Evolutionary conservation across 164 flowering plant species (phyloP).

Genomic region (Macadamia tetraphylla): DNA sequence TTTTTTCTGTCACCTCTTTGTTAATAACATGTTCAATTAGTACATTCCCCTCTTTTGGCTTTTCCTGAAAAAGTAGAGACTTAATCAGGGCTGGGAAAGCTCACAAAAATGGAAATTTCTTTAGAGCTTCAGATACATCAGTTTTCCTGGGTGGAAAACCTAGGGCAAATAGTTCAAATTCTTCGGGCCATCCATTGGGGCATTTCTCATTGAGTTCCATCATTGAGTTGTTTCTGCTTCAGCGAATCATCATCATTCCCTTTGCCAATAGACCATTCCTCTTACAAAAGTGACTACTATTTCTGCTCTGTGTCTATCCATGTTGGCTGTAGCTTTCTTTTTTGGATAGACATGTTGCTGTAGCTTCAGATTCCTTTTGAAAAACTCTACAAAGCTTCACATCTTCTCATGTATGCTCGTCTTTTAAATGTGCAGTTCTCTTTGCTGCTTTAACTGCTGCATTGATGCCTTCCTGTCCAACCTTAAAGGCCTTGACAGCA

Average conservation of each 20-base stretch:
- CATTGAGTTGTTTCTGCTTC: conserved; percentile 53
- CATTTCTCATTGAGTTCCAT: conserved; percentile 55
- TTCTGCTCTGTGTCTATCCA: conserved; percentile 54
- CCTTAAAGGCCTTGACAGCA: conserved; percentile 38
- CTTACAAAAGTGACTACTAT: conserved; percentile 35
- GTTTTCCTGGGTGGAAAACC: conserved; percentile 50
- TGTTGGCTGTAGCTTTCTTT: conserved; percentile 30
- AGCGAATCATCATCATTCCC: conserved; percentile 40
- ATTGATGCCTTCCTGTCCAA: conserved; percentile 41
- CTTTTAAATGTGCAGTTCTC: conserved; percentile 38
- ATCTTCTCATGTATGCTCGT: conserved; percentile 45
- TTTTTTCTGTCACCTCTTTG: conserved; percentile 53
- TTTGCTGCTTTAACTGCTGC: conserved; percentile 47
- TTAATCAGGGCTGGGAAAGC: conserved; percentile 47
- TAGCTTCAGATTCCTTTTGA: conserved; percentile 42
- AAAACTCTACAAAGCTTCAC: conserved; percentile 50
- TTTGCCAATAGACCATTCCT: conserved; percentile 21
- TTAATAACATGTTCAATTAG: conserved; percentile 51
- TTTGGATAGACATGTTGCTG: conserved; percentile 2
- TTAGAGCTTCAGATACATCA: conserved; percentile 31
- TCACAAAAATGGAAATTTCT: conserved; percentile 26
- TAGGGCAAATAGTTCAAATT: conserved; percentile 40
- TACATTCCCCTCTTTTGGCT: conserved; percentile 43
- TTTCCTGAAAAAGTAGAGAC: conserved; percentile 56
- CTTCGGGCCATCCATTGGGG: conserved; percentile 61